phyloP scores from a whole-genome alignment of 371 early-diverging fungal species.

The Sporodiniella umbellata region DNA sequence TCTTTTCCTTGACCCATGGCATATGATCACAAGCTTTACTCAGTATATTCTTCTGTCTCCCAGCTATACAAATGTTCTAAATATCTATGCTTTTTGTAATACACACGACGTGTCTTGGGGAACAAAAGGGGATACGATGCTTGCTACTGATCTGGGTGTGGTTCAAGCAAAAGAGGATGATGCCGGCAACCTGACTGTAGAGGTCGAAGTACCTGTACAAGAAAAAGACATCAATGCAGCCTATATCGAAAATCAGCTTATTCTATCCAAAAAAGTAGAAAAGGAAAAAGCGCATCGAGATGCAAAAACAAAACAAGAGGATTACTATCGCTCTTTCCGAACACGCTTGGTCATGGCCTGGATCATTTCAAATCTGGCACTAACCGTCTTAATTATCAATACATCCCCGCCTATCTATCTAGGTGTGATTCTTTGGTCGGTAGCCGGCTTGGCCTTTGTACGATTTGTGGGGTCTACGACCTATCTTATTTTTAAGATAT shows the following conservation, averaged over 20 bases:
- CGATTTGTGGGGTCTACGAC: constrained; percentile 77
- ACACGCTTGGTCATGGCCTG: constrained; percentile 81
- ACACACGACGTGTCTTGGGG: constrained; percentile 78
- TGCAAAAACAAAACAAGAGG: constrained; percentile 82
- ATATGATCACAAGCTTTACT: constrained; percentile 67
- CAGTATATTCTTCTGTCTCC: constrained; percentile 78
- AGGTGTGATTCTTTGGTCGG: constrained; percentile 87
- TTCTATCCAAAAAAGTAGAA: constrained; percentile 45
- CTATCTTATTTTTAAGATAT: constrained; percentile 66
- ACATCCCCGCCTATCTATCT: constrained; percentile 54
- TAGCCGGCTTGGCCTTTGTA: constrained; percentile 72
- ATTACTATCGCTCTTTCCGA: constrained; percentile 87
- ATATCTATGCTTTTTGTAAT: constrained; percentile 88
- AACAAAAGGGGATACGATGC: constrained; percentile 41
- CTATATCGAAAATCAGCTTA: constrained; percentile 68
- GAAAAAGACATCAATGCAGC: constrained; percentile 73
- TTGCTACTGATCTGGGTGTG: constrained; percentile 45
- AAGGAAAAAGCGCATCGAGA: constrained; percentile 64
- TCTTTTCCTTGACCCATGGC: constrained; percentile 69
- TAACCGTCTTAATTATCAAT: constrained; percentile 62
- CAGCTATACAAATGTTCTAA: constrained; percentile 85
- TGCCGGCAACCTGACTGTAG: constrained; percentile 34
- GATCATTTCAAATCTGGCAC: constrained; percentile 78
- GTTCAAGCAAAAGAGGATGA: constrained; percentile 41
- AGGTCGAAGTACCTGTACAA: constrained; percentile 73